phyloP scores from a whole-genome alignment of 108 stramenopile species.

The Cyclotella atomus region DNA sequence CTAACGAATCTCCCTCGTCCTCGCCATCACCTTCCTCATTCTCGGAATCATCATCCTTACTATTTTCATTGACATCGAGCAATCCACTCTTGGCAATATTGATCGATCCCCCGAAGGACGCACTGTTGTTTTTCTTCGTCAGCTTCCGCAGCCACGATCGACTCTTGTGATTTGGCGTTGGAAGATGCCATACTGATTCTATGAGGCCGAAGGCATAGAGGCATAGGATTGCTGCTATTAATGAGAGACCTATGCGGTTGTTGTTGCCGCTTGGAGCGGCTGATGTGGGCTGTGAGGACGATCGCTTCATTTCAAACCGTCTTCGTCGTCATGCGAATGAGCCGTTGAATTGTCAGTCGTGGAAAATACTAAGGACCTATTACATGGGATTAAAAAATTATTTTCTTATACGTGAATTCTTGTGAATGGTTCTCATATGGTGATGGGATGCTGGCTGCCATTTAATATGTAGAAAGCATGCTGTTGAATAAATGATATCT shows the following conservation, averaged over 20 bases:
- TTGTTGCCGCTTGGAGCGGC: constrained; percentile 42
- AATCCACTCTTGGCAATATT: constrained; percentile 35
- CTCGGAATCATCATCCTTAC: not conserved
- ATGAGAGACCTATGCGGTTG: constrained; percentile 24
- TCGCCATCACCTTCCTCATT: constrained; percentile 4
- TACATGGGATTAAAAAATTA: too few species aligned
- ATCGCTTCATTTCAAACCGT: too few species aligned
- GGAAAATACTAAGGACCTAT: too few species aligned
- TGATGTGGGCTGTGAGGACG: too few species aligned
- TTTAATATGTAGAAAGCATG: too few species aligned
- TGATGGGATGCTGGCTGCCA: too few species aligned
- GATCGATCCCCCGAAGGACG: constrained; percentile 27
- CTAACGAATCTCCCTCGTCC: not conserved
- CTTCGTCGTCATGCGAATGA: too few species aligned
- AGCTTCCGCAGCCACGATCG: constrained; percentile 34
- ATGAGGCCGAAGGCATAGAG: constrained; percentile 37
- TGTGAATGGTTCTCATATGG: too few species aligned
- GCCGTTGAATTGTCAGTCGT: too few species aligned
- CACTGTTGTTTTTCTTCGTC: not conserved
- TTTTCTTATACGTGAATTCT: too few species aligned
- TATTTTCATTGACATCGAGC: constrained; percentile 21
- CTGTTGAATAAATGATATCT: too few species aligned
- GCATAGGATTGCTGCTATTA: constrained; percentile 27
- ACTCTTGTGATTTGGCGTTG: constrained; percentile 30
- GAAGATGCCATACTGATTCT: constrained; percentile 41